Conservation (phyloP, 1,284 basidiomycete species). For the Puccinia hordei region DNA sequence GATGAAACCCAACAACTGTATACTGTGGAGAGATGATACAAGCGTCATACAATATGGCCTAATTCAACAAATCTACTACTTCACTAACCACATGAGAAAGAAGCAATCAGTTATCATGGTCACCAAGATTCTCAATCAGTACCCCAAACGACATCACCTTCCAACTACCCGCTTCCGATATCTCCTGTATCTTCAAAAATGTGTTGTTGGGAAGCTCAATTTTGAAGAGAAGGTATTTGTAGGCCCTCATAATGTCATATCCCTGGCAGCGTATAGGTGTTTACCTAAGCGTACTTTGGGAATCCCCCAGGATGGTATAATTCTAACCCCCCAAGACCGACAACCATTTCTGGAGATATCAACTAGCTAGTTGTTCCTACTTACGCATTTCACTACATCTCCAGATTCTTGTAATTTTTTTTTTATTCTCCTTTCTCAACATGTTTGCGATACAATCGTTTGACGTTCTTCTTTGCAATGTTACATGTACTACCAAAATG, state of each 20-base stretch:
- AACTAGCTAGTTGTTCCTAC: background rate
- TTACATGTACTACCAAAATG: too few species aligned
- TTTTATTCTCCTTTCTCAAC: background rate
- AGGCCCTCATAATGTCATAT: background rate
- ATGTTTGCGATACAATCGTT: too few species aligned
- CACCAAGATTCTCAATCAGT: background rate
- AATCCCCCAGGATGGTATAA: background rate
- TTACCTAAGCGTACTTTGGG: slow-evolving; percentile 14
- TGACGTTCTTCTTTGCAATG: too few species aligned
- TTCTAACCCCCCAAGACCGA: slow-evolving; percentile 16
- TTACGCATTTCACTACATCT: background rate
- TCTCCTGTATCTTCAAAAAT: background rate
- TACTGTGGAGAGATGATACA: background rate
- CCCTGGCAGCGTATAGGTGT: background rate
- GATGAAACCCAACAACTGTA: slow-evolving; percentile 9
- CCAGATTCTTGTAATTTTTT: background rate
- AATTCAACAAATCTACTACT: slow-evolving; percentile 12
- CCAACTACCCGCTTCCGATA: slow-evolving; percentile 5
- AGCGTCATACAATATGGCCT: background rate
- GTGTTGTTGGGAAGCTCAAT: background rate
- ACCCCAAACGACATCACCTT: background rate
- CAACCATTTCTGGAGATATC: slow-evolving; percentile 15
- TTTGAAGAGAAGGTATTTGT: background rate
- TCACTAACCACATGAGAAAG: background rate
- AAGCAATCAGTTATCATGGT: background rate